Base-by-base conservation (phyloP, 352 stramenopile species). In the Globisporangium rhizosaccharum region DNA sequence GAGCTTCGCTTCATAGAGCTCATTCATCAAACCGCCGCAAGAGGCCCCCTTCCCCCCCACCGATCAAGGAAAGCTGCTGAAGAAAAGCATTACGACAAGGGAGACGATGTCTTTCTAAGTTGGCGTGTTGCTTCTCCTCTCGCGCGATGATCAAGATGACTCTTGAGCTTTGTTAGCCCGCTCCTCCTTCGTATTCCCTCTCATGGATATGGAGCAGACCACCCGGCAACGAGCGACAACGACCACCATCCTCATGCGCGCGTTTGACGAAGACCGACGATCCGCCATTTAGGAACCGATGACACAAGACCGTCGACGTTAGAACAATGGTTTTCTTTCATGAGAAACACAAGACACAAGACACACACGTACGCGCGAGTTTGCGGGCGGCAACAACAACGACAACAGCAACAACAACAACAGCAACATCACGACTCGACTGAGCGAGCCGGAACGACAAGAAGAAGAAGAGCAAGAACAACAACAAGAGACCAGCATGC, bases 91-190 rank as follows among this genome's bases (percentile, higher is more conserved):
- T 73, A 49, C 74, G 56, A 82, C 76, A 79, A 86, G 77, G 77
- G 73, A 89, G 79, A 88, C 81, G 72, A 91, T 91, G 81, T 88
- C 81, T 91, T 91, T 91, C 81, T 91, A 91, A 91, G 79, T 88
- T 83, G 81, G 78, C 80, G 63, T 74, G 67, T 74, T 49, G 50
- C 57, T 59, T 65, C 76, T 87, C 78, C 84, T 75, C 65, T 56
- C 59, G 18, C 75, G 68, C 79, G 76, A 66, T 67, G 71, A 78
- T 87, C 77, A 87, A 79, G 75, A 87, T 83, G 73, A 86, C 61
- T 88, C 78, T 82, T 88, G 74, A 81, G 67, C 73, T 72, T 59
- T 76, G 63, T 73, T 73, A 72, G 77, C 62, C 71, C 75, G 80
- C 68, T 71, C 44, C 75, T 87, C 76, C 59, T 65, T 65, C 70